These are phyloP conservation scores for Babesia gibsoni DNA, from an alignment of 169 alveolate species.

Conservation along the genomic window DNA sequence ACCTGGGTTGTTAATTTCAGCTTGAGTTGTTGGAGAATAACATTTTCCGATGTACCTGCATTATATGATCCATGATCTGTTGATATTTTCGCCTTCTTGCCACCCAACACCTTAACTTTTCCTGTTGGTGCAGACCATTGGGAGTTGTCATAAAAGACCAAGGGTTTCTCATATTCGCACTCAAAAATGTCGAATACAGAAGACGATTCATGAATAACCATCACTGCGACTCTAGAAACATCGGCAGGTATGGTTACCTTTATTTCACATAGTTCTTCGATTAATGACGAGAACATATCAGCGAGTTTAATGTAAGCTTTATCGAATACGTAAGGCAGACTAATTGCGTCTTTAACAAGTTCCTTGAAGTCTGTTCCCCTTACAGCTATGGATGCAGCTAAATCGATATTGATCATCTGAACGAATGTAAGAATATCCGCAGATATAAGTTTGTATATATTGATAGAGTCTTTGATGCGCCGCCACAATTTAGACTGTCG, in stretches of 20 bases:
- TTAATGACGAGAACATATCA: slow-evolving; percentile 18
- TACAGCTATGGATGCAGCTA: slow-evolving; percentile 17
- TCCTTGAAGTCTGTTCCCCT: slow-evolving; percentile 35
- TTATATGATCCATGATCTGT: no score
- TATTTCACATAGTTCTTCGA: slow-evolving; percentile 16
- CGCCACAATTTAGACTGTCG: slow-evolving; percentile 38
- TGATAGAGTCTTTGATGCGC: slow-evolving; percentile 19
- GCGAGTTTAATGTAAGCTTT: slow-evolving; percentile 33
- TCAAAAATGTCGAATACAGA: slow-evolving; percentile 40
- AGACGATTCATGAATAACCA: slow-evolving; percentile 38
- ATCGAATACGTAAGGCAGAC: slow-evolving; percentile 24
- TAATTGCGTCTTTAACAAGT: slow-evolving; percentile 16
- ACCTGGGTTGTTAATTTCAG: no score
- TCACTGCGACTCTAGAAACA: slow-evolving; percentile 37
- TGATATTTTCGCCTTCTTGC: neutral
- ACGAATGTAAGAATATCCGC: slow-evolving; percentile 31
- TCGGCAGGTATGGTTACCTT: slow-evolving; percentile 49
- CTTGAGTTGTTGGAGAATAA: no score
- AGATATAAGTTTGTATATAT: slow-evolving; percentile 24
- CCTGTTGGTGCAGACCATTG: slow-evolving; percentile 42
- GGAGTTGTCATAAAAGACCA: slow-evolving; percentile 49
- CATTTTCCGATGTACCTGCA: no score
- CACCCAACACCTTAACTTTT: neutral
- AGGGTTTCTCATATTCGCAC: slow-evolving; percentile 22
- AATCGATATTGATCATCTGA: slow-evolving; percentile 47